Evolutionary conservation across 257 asterid genomes (phyloP).

Genomic region (Solanum gracilifrons): DNA sequence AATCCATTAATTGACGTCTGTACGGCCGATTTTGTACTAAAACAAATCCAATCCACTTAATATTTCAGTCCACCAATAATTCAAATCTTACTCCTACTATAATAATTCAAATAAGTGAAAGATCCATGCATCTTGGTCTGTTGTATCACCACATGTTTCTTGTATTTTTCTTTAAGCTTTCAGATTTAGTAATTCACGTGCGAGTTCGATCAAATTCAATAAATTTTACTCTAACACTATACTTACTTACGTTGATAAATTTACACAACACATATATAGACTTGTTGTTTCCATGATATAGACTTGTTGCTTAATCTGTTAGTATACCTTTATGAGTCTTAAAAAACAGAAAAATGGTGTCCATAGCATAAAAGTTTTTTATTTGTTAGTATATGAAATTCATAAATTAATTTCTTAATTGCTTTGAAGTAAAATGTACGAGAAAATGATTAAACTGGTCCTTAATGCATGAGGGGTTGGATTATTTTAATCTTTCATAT

Average conservation of each 20-base stretch:
- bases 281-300: background rate
- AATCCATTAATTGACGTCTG: background rate
- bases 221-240: no score
- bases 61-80: background rate
- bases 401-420: background rate
- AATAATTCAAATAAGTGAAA: background rate
- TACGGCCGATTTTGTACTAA: background rate
- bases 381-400: background rate
- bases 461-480: background rate
- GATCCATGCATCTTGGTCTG: background rate
- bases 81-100: background rate
- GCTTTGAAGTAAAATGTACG: background rate
- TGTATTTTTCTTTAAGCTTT: background rate
- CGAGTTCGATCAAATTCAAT: no score
- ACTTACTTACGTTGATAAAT: no score
- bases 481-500: background rate
- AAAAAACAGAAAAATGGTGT: background rate
- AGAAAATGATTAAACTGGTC: background rate
- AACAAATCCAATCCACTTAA: background rate
- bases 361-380: background rate
- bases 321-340: background rate
- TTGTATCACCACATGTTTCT: background rate
- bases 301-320: background rate
- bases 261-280: no score
- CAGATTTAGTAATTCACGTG: background rate